Percentiles rank a stretch among this genome's conserved stretches.
Conservation (phyloP, 2,329 filamentous ascomycete genomes). For the Pyricularia grisea region DNA sequence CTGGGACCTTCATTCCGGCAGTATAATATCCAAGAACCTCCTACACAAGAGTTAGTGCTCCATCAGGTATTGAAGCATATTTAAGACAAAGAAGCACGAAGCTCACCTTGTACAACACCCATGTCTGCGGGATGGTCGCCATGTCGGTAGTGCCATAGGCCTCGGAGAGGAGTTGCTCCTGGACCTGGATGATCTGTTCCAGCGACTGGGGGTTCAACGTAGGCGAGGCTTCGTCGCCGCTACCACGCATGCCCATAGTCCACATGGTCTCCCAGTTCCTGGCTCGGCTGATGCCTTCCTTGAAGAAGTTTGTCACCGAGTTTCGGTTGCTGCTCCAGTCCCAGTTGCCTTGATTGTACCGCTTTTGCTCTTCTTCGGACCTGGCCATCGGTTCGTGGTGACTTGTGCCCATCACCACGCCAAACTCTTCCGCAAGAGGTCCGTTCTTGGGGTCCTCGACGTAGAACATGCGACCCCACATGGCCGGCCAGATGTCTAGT, state of each 20-base stretch:
- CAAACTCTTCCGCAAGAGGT: conserved; percentile 43
- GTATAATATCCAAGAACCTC: conserved; percentile 47
- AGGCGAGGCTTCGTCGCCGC: conserved; percentile 39
- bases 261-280: conserved; percentile 37
- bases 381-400: conserved; percentile 50
- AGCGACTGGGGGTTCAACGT: conserved; percentile 25
- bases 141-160: neutral
- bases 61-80: neutral
- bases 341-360: conserved; percentile 34
- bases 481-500: conserved; percentile 43
- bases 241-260: conserved; percentile 43
- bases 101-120: conserved; percentile 44
- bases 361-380: conserved; percentile 29
- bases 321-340: conserved; percentile 44
- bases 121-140: conserved; percentile 40
- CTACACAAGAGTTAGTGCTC: conserved; percentile 1
- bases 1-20: conserved; percentile 47
- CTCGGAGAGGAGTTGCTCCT: conserved; percentile 7
- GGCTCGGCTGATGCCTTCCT: conserved; percentile 38
- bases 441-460: conserved; percentile 43
- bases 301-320: conserved; percentile 41
- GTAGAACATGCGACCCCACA: conserved; percentile 48
- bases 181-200: conserved; percentile 32
- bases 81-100: neutral
- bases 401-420: conserved; percentile 47